phyloP scores from a whole-genome alignment of 129 eudicot genomes.

The Chrysanthemum lavandulifolium region DNA sequence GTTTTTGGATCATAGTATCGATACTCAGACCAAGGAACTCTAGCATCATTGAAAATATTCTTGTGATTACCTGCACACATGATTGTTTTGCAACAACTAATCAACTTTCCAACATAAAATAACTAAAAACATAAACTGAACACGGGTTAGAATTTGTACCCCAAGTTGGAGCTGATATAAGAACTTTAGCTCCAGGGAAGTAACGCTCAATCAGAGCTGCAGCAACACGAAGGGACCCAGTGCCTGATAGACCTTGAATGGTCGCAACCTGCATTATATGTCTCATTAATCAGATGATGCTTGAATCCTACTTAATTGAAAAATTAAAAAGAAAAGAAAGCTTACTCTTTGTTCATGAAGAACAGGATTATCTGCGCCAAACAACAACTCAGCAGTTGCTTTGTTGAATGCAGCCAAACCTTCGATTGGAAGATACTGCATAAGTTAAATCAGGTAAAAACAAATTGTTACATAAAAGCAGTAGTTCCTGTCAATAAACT shows the following conservation, averaged over 20 bases:
- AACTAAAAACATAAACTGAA: slow-evolving; percentile 11
- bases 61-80: slow-evolving; percentile 88
- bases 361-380: slow-evolving; percentile 85
- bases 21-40: slow-evolving; percentile 99
- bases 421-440: slow-evolving; percentile 97
- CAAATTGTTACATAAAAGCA: slow-evolving; percentile 10
- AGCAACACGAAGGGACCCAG: slow-evolving; percentile 98
- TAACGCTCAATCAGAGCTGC: slow-evolving; percentile 92
- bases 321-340: slow-evolving; percentile 16
- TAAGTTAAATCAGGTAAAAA: slow-evolving; percentile 24
- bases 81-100: background rate
- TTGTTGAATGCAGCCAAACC: slow-evolving; percentile 98
- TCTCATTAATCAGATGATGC: background rate
- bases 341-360: slow-evolving; percentile 75
- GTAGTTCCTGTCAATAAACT: background rate
- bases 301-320: background rate
- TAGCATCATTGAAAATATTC: slow-evolving; percentile 92
- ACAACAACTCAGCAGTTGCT: slow-evolving; percentile 86
- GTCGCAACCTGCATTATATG: slow-evolving; percentile 73
- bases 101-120: background rate
- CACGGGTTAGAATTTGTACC: slow-evolving; percentile 44
- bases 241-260: slow-evolving; percentile 96
- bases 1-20: slow-evolving; percentile 96
- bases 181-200: slow-evolving; percentile 90
- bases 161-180: slow-evolving; percentile 97